Evolutionary conservation across 202 grass and related monocot species (phyloP), one percentile per base, ranked within the genome.

Genomic region (Dendrocalamus latiflorus): DNA sequence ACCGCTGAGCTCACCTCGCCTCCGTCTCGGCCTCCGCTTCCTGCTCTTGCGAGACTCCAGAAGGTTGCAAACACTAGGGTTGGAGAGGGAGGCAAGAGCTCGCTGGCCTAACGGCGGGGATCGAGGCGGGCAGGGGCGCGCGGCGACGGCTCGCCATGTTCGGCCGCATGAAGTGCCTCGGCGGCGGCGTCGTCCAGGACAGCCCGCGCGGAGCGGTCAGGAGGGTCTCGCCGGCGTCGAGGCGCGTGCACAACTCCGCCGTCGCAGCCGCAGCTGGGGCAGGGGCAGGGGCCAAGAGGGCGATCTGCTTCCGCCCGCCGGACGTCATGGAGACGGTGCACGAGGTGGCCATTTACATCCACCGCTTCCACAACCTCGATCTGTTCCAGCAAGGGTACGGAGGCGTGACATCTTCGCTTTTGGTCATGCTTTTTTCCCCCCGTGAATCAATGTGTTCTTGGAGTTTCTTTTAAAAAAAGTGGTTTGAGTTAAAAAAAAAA

Each of bases 361-460:
- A 99, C 78, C 93, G 96, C 18, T 99, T 99, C 86, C 96, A 99
- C 81, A 99, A 99, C 81, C 96, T 99, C 45, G 96, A 99, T 91
- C 96, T 99, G 71, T 99, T 99, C 86, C 96, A 99, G 77, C 96
- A 99, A 88, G 96, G 96, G 96, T 98, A 82, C 43, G 81, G 26
- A 20, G 15, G 30, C 25, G 63, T 69, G 65, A 54, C 28, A 37
- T 48, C 36, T 15, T 77, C 24, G 42, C 76, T 54, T 75, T 72
- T 67, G 12, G 81, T 78, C 81, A 42, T 61, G 36, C 1, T 68
- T 18, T 18, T 48, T 44, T n/a, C n/a, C 61, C 58, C 7, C 18
- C 24, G 68, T 62, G 6, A 16, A 61, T 61, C 58, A 30, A 41
- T 51, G 61, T 75, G 34, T 79, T 86, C 61, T 79, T 58, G 79